Evolutionary conservation across 2,329 filamentous ascomycete genomes (phyloP), one percentile per base, ranked within the genome.

Genomic region (Pseudogymnoascus sp.): DNA sequence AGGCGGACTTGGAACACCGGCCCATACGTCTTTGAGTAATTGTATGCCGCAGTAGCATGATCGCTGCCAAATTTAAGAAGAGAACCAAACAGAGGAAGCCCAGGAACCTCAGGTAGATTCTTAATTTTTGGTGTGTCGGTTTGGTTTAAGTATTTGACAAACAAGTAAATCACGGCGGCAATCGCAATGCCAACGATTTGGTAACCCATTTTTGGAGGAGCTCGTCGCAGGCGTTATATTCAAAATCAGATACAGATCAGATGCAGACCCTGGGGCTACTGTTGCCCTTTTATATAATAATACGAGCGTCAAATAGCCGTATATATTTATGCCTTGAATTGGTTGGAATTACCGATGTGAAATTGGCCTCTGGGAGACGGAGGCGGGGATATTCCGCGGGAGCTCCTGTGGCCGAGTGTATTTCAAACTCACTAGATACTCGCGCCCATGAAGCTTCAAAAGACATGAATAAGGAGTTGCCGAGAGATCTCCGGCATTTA

Each of bases 1-100:
- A 92, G 75, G 57, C 82, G 79, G 2, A 85, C 82, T 66, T 88
- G 85, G 65, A 87, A 88, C 11, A 87, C 85, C 1, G 81, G 80
- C 0, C 84, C 84, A 60, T 83, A 87, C 63, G 82, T 79, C 65
- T 81, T 79, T 2, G 79, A 82, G 80, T 84, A 84, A 69, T 77
- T 75, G 14, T 76, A 77, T 1, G 82, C 76, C 25, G 79, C 75
- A 30, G 77, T 76, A 6, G 84, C 79, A 74, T 87, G 80, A 60
- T 81, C 74, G 2, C 78, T 76, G 2, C 84, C 83, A 6, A 88
- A 75, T 66, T 86, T 80, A 1, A 86, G 67, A 3, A 88, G 74
- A 63, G 84, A 87, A 4, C 85, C 85, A 65, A 88, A 84, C 7
- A 88, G 67, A 3, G 83, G 84, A 4, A 85, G 70, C 0, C 83